Percentiles rank a stretch among this genome's conserved stretches.
Evolutionary conservation across 495 filamentous ascomycete genomes (phyloP).

Genomic region (Clavariopsis aquatica): DNA sequence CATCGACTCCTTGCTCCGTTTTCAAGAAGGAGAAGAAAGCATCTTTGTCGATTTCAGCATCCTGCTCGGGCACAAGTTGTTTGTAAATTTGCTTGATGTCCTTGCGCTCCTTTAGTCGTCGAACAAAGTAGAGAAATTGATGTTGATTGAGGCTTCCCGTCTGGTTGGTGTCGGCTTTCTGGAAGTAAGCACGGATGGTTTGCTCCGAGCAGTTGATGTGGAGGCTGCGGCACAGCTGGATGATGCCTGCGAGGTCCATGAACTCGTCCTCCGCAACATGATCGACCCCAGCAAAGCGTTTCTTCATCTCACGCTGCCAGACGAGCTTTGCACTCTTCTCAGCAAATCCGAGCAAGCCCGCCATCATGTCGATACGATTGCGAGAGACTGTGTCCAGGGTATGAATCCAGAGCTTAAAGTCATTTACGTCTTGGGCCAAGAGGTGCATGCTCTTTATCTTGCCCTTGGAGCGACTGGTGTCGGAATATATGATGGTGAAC

Average conservation of each 20-base stretch:
- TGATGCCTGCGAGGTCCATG: constrained; percentile 73
- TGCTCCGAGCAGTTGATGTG: constrained; percentile 84
- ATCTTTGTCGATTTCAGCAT: constrained; percentile 63
- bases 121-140: constrained; percentile 81
- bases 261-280: constrained; percentile 62
- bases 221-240: constrained; percentile 78
- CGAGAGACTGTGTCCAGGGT: constrained; percentile 77
- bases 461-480: constrained; percentile 66
- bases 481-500: constrained; percentile 84
- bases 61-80: constrained; percentile 51
- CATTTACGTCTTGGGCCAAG: constrained; percentile 67
- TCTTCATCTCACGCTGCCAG: constrained; percentile 85
- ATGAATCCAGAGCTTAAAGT: constrained; percentile 75
- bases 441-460: constrained; percentile 79
- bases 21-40: constrained; percentile 72
- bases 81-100: constrained; percentile 75
- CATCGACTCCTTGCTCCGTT: constrained; percentile 71
- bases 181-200: constrained; percentile 73
- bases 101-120: constrained; percentile 75
- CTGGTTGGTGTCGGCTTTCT: constrained; percentile 63
- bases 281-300: constrained; percentile 58
- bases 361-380: constrained; percentile 84
- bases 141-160: constrained; percentile 67
- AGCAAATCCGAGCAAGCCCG: constrained; percentile 70
- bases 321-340: constrained; percentile 77